Percentiles rank a stretch among this genome's conserved stretches.
Evolutionary conservation across 352 stramenopile species (phyloP).

Genomic region (Pythium oligandrum): DNA sequence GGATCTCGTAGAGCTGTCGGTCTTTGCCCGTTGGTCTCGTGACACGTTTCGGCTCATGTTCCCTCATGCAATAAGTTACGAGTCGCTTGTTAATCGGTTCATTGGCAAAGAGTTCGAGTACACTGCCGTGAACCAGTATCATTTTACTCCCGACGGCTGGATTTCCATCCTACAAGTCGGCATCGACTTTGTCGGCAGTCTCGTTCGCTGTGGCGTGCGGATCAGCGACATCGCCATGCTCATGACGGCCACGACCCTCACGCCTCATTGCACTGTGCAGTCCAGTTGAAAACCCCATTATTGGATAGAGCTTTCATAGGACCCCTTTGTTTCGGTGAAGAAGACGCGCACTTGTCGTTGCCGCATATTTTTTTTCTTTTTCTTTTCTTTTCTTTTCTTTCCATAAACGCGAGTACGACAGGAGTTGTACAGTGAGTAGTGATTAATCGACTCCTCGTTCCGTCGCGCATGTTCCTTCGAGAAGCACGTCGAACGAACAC

Average conservation of each 20-base stretch:
- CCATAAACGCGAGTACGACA: too few species aligned
- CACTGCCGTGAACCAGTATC: conserved; percentile 4
- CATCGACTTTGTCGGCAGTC: conserved; percentile 9
- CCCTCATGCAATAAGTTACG: conserved; percentile 3
- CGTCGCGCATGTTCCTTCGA: too few species aligned
- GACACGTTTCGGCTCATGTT: conserved; percentile 13
- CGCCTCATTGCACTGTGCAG: conserved; percentile 1
- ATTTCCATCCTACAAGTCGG: conserved; percentile 7
- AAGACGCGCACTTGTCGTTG: too few species aligned
- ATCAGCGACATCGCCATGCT: conserved; percentile 8
- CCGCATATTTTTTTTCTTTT: too few species aligned
- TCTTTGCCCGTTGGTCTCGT: conserved; percentile 6
- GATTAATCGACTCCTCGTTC: too few species aligned
- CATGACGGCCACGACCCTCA: conserved; percentile 3
- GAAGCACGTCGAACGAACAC: too few species aligned
- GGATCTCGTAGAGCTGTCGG: conserved; percentile 6
- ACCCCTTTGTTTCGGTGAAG: too few species aligned
- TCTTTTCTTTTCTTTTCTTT: too few species aligned
- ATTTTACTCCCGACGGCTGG: conserved; percentile 6
- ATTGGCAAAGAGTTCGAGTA: conserved; percentile 3
- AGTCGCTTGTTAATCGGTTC: conserved; percentile 6
- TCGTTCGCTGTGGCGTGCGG: conserved; percentile 2
- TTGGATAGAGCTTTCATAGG: too few species aligned
- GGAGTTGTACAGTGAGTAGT: too few species aligned
- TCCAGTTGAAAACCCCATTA: too few species aligned